Percentiles rank a stretch among this genome's conserved stretches.
Evolutionary conservation across 106 monocot genomes (phyloP).

Genomic region (Cymbidium sinense): DNA sequence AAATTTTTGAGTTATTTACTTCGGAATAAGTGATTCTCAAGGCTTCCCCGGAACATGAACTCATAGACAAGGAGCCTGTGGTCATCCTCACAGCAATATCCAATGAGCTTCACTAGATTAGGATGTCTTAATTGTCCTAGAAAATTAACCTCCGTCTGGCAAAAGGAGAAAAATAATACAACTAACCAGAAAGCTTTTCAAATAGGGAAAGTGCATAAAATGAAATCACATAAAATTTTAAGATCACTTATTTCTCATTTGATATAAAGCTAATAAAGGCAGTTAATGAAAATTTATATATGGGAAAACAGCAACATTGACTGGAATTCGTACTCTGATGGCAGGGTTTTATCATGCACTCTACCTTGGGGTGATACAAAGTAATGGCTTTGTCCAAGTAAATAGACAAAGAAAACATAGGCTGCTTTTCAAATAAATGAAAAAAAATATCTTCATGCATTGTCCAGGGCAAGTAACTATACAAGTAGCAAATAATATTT

Average conservation of each 20-base stretch:
- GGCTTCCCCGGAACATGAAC: conserved; percentile 93
- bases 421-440: neutral
- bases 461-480: neutral
- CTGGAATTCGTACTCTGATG: neutral
- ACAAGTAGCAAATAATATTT: neutral
- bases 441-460: neutral
- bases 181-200: neutral
- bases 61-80: conserved; percentile 93
- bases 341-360: neutral
- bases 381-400: neutral
- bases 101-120: conserved; percentile 88
- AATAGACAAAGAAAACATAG: neutral
- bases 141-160: conserved; percentile 90
- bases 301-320: neutral
- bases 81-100: conserved; percentile 94
- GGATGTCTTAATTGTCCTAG: conserved; percentile 92
- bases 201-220: neutral
- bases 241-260: neutral
- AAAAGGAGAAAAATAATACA: conserved; percentile 15
- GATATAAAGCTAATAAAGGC: neutral
- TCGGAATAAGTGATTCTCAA: conserved; percentile 90
- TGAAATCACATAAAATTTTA: neutral
- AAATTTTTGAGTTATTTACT: conserved; percentile 41
- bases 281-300: neutral
- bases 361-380: neutral